A percentile compares a stretch with the other conserved stretches of the same genome.
Conservation (phyloP, 2,329 filamentous ascomycete species). For the Pseudogymnoascus sp. region DNA sequence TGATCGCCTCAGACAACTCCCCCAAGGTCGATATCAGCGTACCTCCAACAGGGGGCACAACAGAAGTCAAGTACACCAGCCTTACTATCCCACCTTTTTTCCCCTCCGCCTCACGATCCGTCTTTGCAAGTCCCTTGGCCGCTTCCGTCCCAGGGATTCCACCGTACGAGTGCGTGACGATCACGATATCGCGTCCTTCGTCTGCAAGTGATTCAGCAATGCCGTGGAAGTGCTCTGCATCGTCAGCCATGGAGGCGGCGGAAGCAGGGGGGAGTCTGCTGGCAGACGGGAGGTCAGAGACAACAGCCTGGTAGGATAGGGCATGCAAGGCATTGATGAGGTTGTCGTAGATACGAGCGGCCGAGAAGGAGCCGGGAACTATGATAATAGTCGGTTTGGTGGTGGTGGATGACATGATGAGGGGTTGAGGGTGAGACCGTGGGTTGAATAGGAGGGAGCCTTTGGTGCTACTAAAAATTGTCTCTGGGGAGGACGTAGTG, state of each 20-base stretch:
- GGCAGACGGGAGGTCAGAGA: conserved; percentile 15
- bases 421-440: not conserved
- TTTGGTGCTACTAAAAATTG: not conserved
- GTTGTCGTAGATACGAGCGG: conserved; percentile 16
- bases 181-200: conserved; percentile 30
- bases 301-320: conserved; percentile 14
- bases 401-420: not conserved
- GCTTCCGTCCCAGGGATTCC: conserved; percentile 29
- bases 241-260: conserved; percentile 26
- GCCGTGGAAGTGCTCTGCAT: conserved; percentile 27
- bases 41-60: conserved; percentile 14
- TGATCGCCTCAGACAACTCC: not conserved
- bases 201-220: conserved; percentile 30
- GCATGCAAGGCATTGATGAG: conserved; percentile 14
- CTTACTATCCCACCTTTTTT: conserved; percentile 29
- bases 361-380: conserved; percentile 21
- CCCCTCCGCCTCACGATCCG: conserved; percentile 26
- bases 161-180: conserved; percentile 34
- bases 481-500: not conserved
- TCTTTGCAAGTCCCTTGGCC: conserved; percentile 27
- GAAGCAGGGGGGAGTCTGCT: conserved; percentile 14
- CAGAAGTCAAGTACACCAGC: conserved; percentile 16
- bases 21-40: conserved; percentile 8
- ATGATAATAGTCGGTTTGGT: conserved; percentile 21
- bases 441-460: not conserved